phyloP scores from a whole-genome alignment of 352 stramenopile species.

The Globisporangium perplexum region DNA sequence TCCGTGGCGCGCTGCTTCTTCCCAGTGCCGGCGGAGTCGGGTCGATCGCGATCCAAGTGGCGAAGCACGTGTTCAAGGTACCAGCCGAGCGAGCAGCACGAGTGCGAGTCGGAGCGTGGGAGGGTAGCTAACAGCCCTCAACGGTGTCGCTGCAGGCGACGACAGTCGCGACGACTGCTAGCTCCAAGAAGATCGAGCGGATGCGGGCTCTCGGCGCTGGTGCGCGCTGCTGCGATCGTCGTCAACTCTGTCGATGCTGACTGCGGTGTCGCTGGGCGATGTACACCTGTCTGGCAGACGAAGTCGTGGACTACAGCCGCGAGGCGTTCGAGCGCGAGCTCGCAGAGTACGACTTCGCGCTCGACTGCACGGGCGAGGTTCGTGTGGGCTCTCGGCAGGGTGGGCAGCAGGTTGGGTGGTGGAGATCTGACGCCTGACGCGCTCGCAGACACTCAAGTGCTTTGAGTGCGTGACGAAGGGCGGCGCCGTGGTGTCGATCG shows the following conservation, averaged over 20 bases:
- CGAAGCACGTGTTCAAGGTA: constrained; percentile 64
- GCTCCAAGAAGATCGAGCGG: constrained; percentile 51
- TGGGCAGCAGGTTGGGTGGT: too few relatives aligned
- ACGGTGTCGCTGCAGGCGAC: too few relatives aligned
- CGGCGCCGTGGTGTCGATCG: constrained; percentile 33
- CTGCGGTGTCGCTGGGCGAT: background rate
- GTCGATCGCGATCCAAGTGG: constrained; percentile 68
- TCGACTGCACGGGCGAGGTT: constrained; percentile 67
- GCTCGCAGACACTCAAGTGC: constrained; percentile 24
- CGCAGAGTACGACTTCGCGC: constrained; percentile 66
- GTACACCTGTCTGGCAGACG: constrained; percentile 17
- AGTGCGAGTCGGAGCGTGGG: too few relatives aligned
- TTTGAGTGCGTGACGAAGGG: constrained; percentile 38
- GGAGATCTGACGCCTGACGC: too few relatives aligned
- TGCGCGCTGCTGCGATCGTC: constrained; percentile 4
- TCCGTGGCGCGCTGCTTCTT: background rate
- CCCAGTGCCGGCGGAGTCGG: constrained; percentile 58
- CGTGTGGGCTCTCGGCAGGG: too few relatives aligned
- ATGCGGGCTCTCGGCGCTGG: constrained; percentile 57
- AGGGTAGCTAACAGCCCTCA: too few relatives aligned
- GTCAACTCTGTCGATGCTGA: background rate
- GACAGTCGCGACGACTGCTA: constrained; percentile 69
- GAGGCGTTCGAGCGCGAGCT: constrained; percentile 63
- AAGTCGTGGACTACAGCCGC: constrained; percentile 66
- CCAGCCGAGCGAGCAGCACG: too few relatives aligned